These are phyloP conservation scores for Rhododendron ferrugineum DNA, from an alignment of 148 eudicot species.

Conservation along the genomic window DNA sequence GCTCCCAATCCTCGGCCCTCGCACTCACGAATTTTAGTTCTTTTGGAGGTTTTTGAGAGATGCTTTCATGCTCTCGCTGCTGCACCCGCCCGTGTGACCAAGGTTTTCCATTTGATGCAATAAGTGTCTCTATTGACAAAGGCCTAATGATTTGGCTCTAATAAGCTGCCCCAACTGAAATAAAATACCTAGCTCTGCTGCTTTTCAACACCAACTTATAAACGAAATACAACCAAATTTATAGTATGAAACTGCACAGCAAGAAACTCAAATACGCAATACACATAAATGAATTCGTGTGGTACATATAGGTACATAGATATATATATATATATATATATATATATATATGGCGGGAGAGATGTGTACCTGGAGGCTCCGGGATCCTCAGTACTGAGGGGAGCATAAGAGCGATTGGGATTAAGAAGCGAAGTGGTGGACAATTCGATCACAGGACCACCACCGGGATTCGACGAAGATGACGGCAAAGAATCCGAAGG, in stretches of 20 bases:
- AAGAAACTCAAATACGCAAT: neutral
- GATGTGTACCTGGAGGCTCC: constrained; percentile 36
- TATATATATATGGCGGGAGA: too few species aligned
- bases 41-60: neutral
- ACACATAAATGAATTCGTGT: neutral
- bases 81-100: neutral
- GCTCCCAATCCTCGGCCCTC: too few species aligned
- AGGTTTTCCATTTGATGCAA: neutral
- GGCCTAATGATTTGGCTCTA: neutral
- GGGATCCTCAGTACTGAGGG: constrained; percentile 66
- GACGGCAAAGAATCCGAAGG: constrained; percentile 31
- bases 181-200: neutral
- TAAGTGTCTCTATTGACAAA: neutral
- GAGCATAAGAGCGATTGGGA: constrained; percentile 49
- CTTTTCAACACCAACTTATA: neutral
- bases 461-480: constrained; percentile 22
- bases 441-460: constrained; percentile 51
- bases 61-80: neutral
- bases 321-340: neutral
- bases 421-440: constrained; percentile 49
- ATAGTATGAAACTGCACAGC: neutral
- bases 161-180: neutral
- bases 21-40: too few species aligned
- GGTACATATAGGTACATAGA: neutral
- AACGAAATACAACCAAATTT: neutral